Conservation (phyloP, 768 basidiomycete genomes). For the Calocybe cyanea region DNA sequence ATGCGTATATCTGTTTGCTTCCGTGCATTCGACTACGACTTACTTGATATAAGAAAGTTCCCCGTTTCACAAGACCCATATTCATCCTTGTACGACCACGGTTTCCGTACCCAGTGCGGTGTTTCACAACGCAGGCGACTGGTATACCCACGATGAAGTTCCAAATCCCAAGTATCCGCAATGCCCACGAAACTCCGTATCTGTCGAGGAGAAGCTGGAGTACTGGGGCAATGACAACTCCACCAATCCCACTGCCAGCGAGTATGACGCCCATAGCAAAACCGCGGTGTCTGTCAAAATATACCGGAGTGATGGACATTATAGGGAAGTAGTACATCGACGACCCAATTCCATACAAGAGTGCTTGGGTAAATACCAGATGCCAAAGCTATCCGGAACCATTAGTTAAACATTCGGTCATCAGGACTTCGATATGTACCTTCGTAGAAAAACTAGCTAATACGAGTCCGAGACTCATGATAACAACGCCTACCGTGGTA, state of each 20-base stretch:
- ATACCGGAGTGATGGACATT: constrained; percentile 37
- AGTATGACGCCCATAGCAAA: constrained; percentile 42
- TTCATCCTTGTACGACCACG: constrained; percentile 27
- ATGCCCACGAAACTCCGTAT: constrained; percentile 30
- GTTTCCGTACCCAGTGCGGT: constrained; percentile 19
- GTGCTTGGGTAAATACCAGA: constrained; percentile 36
- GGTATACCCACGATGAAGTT: constrained; percentile 35
- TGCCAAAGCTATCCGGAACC: constrained; percentile 39
- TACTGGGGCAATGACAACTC: constrained; percentile 38
- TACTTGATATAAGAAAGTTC: constrained; percentile 40
- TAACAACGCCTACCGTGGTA: constrained; percentile 26
- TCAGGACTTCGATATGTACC: constrained; percentile 22
- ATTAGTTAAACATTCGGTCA: no score
- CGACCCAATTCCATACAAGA: constrained; percentile 40
- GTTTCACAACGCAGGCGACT: constrained; percentile 29
- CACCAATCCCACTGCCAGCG: constrained; percentile 39
- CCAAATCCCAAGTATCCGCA: constrained; percentile 39
- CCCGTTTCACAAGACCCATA: constrained; percentile 32
- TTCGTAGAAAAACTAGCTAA: constrained; percentile 35
- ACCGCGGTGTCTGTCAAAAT: constrained; percentile 41
- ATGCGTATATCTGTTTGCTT: no score
- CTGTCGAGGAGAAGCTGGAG: constrained; percentile 31
- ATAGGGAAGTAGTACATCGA: constrained; percentile 43
- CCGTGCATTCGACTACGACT: background rate
- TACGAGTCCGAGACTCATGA: constrained; percentile 40